Conservation (phyloP, 768 basidiomycete species). For the Boletus bicolor region DNA sequence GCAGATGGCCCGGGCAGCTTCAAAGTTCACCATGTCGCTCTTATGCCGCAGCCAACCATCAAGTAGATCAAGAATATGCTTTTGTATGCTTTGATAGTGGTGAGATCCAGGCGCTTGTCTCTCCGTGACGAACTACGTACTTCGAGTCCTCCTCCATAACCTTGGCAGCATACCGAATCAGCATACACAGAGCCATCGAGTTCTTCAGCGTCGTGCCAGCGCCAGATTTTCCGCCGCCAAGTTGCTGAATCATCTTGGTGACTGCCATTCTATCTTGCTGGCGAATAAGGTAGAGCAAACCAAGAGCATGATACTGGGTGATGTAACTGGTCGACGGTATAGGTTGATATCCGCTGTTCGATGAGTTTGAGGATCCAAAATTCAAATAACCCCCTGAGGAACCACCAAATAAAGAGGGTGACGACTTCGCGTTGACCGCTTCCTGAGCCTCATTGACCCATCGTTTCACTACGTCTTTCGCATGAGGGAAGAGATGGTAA, state of each 20-base stretch:
- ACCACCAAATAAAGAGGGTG: constrained; percentile 62
- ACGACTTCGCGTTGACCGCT: constrained; percentile 86
- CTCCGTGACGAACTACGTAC: constrained; percentile 47
- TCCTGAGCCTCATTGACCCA: constrained; percentile 99
- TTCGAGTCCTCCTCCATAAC: constrained; percentile 99
- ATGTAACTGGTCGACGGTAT: constrained; percentile 88
- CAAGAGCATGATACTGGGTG: constrained; percentile 95
- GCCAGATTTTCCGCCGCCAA: constrained; percentile 85
- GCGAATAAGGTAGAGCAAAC: constrained; percentile 88
- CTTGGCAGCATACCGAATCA: constrained; percentile 97
- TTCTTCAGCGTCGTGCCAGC: constrained; percentile 85
- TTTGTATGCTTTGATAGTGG: constrained; percentile 62
- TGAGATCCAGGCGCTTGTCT: background rate
- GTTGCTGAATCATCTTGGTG: constrained; percentile 98
- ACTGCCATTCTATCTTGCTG: constrained; percentile 99
- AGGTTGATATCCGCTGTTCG: constrained; percentile 65
- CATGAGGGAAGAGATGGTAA: constrained; percentile 91
- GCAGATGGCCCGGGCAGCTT: constrained; percentile 95
- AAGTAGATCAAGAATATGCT: constrained; percentile 88
- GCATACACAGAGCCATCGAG: constrained; percentile 96
- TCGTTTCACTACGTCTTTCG: constrained; percentile 94
- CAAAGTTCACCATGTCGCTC: constrained; percentile 99
- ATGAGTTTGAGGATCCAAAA: constrained; percentile 55
- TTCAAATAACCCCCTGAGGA: constrained; percentile 65
- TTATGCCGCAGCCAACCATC: constrained; percentile 97